Percentiles rank a stretch among this genome's conserved stretches.
These are phyloP conservation scores for Clonostachys solani DNA, from an alignment of 2,329 filamentous ascomycete species.

Conservation along the genomic window DNA sequence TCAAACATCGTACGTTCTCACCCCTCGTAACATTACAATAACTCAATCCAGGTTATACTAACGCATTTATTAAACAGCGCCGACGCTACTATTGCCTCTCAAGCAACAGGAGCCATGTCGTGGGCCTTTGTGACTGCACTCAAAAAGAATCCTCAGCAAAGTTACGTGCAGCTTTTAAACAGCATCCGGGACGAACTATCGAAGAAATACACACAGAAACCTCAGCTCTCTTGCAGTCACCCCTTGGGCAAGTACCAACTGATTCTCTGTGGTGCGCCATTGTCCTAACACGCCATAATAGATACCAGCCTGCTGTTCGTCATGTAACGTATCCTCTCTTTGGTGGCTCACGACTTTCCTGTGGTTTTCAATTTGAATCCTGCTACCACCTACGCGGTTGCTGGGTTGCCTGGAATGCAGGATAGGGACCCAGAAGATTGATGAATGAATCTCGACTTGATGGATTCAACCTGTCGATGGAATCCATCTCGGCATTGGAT, in stretches of 20 bases:
- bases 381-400: too few species aligned
- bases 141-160: conserved; percentile 96
- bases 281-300: conserved; percentile 20
- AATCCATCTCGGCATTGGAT: too few species aligned
- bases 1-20: conserved; percentile 76
- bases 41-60: background rate
- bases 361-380: too few species aligned
- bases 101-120: conserved; percentile 97
- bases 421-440: too few species aligned
- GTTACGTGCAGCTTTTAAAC: conserved; percentile 94
- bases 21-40: background rate
- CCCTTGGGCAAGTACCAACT: conserved; percentile 69
- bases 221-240: conserved; percentile 95
- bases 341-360: too few species aligned
- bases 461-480: too few species aligned
- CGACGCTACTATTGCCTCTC: conserved; percentile 84
- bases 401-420: too few species aligned
- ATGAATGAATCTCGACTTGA: too few species aligned
- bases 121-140: conserved; percentile 93
- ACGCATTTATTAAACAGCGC: conserved; percentile 49
- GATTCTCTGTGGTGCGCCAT: conserved; percentile 9
- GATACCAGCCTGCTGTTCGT: conserved; percentile 62
- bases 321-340: conserved; percentile 36
- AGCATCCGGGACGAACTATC: conserved; percentile 91
- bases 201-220: conserved; percentile 88